These are phyloP conservation scores for Pleurotus eryngii DNA, from an alignment of 768 basidiomycete species.

Conservation along the genomic window DNA sequence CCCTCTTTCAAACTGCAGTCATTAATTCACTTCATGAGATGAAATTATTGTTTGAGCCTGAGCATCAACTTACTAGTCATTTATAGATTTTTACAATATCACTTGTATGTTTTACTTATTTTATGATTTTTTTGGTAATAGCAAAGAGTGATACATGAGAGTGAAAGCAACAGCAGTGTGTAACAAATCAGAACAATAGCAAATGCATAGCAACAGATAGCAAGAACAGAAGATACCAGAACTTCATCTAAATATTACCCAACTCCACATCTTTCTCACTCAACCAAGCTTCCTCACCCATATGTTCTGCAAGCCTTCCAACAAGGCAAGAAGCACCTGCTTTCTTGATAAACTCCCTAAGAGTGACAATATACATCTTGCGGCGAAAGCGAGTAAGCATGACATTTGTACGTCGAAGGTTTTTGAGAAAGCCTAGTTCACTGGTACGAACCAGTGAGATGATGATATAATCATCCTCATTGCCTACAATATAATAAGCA, in stretches of 20 bases:
- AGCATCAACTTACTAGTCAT: slow-evolving; percentile 19
- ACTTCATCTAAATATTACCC: slow-evolving; percentile 23
- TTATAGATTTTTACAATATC: slow-evolving; percentile 20
- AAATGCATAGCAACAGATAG: no score
- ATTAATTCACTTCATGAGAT: slow-evolving; percentile 66
- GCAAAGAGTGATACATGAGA: not conserved
- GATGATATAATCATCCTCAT: slow-evolving; percentile 78
- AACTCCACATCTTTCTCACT: slow-evolving; percentile 32
- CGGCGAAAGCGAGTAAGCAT: slow-evolving; percentile 81
- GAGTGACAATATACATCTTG: slow-evolving; percentile 75
- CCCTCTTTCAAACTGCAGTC: slow-evolving; percentile 59
- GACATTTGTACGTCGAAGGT: slow-evolving; percentile 74
- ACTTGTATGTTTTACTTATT: not conserved
- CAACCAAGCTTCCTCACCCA: slow-evolving; percentile 38
- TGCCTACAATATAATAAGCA: slow-evolving; percentile 46
- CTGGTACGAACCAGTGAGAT: slow-evolving; percentile 64
- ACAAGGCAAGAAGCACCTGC: slow-evolving; percentile 46
- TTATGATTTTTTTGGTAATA: slow-evolving; percentile 9
- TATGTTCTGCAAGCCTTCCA: slow-evolving; percentile 36
- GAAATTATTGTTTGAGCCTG: slow-evolving; percentile 34
- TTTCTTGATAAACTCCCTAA: slow-evolving; percentile 54
- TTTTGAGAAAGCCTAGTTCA: slow-evolving; percentile 63
- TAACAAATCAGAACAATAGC: no score
- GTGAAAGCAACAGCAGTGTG: slow-evolving; percentile 5
- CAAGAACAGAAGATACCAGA: no score